Evolutionary conservation across 2,329 filamentous ascomycete species (phyloP).

Genomic region (Alternaria panax): DNA sequence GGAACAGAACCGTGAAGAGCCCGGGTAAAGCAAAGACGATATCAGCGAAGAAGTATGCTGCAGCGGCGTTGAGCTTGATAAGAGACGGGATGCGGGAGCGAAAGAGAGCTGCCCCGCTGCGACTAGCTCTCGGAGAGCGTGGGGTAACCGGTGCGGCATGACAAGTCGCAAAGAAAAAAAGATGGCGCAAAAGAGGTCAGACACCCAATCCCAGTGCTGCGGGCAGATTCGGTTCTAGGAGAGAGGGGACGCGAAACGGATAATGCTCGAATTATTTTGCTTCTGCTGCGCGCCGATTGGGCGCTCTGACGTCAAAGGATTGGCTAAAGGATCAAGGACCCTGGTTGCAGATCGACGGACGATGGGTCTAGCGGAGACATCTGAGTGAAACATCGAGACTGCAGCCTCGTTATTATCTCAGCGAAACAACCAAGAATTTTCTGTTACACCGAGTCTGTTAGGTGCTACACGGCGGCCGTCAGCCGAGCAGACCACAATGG

Average conservation of each 20-base stretch:
- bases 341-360: conserved; percentile 30
- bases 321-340: conserved; percentile 17
- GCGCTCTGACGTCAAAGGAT: conserved; percentile 34
- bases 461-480: neutral
- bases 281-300: conserved; percentile 34
- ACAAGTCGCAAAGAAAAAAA: conserved; percentile 4
- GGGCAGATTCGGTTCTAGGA: conserved; percentile 30
- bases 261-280: conserved; percentile 22
- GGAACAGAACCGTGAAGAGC: conserved; percentile 9
- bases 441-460: neutral
- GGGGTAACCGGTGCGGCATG: conserved; percentile 35
- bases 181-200: conserved; percentile 11
- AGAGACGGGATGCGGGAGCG: conserved; percentile 11
- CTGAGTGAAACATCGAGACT: conserved; percentile 12
- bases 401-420: conserved; percentile 1
- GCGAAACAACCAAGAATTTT: conserved; percentile 1
- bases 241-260: conserved; percentile 18
- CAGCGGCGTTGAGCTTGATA: conserved; percentile 10
- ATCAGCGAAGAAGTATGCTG: conserved; percentile 3
- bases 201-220: conserved; percentile 21
- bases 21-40: neutral
- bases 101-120: conserved; percentile 20
- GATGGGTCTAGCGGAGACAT: conserved; percentile 20
- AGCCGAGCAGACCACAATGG: conserved; percentile 21
- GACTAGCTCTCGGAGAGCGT: conserved; percentile 28